Base-by-base conservation (phyloP, 306 rosid genomes). In the Alnus rubra region DNA sequence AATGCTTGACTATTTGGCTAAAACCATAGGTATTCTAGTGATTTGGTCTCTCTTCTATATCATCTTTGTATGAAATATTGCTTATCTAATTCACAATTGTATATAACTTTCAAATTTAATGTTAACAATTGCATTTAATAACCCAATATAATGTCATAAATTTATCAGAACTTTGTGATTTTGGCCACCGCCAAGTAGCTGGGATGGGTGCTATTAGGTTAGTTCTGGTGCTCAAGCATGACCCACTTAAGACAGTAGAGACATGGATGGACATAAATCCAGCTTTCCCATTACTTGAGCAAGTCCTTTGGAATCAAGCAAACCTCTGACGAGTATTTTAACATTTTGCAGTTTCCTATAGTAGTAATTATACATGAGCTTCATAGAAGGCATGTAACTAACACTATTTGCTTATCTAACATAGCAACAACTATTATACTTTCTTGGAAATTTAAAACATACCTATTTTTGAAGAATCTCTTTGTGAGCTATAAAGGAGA, bases 401-500 rank as follows among this genome's bases (percentile, higher is more conserved):
- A 65, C 69, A 63, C 47, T 33, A 37, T 6, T 23, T 59, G 65
- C 65, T 9, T 59, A 59, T 59, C 65, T 59, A 59, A 59, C 35
- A 59, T 16, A 42, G 44, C 7, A 67, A 14, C 28, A 60, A 42
- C 71, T 53, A 14, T 47, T 81, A n/a, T 48, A 55, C 51, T 8
- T 80, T 72, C 63, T 69, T 23, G 33, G 59, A 83, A 51, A n/a
- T 3, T 37, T 33, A 18, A 69, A 84, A 68, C 79, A 55, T 76
- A 85, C 92, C 95, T 88, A 89, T 86, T 89, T 89, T 65, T 70
- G 82, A 77, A 85, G 75, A 74, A 95, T 86, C 87, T 91, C 95
- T 65, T 83, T 91, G 91, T 92, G 98, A 69, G 98, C 94, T 91
- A 84, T 95, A 69, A 86, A 95, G 53, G 98, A 95, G 81, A 95